phyloP scores from a whole-genome alignment of 306 rosid genomes.

The Cajanus cajan region DNA sequence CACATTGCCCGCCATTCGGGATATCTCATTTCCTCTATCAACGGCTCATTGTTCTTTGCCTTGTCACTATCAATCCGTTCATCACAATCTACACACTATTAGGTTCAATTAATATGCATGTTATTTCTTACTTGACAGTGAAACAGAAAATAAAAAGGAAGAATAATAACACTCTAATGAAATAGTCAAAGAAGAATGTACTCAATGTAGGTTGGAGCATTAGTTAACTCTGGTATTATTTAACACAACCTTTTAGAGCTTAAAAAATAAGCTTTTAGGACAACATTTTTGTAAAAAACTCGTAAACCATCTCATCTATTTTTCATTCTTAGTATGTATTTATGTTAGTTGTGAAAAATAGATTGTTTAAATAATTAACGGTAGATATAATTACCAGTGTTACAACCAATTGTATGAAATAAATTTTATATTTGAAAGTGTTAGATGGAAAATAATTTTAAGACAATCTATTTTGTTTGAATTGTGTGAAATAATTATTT shows the following conservation, averaged over 20 bases:
- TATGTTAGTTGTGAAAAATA: background rate
- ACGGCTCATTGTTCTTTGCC: background rate
- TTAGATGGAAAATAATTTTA: background rate
- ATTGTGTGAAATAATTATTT: background rate
- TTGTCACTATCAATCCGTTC: constrained; percentile 25
- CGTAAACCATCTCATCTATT: background rate
- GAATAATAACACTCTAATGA: no score
- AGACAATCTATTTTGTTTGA: background rate
- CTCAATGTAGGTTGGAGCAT: background rate
- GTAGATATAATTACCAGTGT: no score
- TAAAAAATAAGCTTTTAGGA: background rate
- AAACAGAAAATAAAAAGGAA: background rate
- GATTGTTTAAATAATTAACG: background rate
- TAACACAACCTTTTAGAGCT: background rate
- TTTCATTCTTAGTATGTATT: background rate
- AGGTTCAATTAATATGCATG: background rate
- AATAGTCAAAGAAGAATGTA: no score
- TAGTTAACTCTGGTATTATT: background rate
- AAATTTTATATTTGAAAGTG: background rate
- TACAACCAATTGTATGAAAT: no score
- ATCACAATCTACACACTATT: background rate
- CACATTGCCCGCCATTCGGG: constrained; percentile 2
- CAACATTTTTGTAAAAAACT: background rate
- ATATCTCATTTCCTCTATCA: constrained; percentile 10
- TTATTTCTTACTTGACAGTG: background rate